Percentiles rank a stretch among this genome's conserved stretches.
phyloP scores from a whole-genome alignment of 2,329 filamentous ascomycete genomes.

The Sphaerulina vaccinii region DNA sequence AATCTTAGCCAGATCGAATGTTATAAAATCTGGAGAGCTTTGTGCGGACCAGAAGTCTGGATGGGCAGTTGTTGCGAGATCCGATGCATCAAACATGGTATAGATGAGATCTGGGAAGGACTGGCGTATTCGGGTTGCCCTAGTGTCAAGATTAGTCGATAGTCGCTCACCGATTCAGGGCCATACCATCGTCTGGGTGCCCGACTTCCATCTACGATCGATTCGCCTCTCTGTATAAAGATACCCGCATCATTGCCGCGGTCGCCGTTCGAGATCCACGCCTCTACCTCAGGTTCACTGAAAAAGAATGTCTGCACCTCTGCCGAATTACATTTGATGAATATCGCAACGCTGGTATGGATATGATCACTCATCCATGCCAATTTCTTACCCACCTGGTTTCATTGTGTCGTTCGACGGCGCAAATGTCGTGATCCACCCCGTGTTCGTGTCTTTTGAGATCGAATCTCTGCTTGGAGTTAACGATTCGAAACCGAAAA shows the following conservation, averaged over 20 bases:
- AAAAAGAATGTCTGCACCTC: too few relatives aligned
- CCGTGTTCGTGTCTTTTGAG: too few relatives aligned
- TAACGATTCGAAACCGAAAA: too few relatives aligned
- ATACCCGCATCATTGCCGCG: not conserved
- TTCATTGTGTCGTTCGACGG: too few relatives aligned
- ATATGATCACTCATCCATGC: too few relatives aligned
- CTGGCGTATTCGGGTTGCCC: not conserved
- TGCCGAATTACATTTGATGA: too few relatives aligned
- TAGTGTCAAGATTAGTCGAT: not conserved
- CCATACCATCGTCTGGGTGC: not conserved
- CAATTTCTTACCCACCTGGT: too few relatives aligned
- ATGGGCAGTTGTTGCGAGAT: not conserved
- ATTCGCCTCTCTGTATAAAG: not conserved
- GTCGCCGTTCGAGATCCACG: not conserved
- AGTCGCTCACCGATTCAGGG: not conserved
- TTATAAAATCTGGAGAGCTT: not conserved
- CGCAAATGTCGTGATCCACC: too few relatives aligned
- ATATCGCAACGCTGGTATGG: too few relatives aligned
- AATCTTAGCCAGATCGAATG: not conserved
- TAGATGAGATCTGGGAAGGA: not conserved
- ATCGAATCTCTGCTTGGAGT: too few relatives aligned
- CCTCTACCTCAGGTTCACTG: not conserved
- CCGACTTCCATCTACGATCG: not conserved
- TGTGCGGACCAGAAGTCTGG: not conserved
- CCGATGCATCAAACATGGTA: not conserved